Evolutionary conservation across 768 basidiomycete genomes (phyloP), one percentile per base, ranked within the genome.

Genomic region (Trametes sanguinea): DNA sequence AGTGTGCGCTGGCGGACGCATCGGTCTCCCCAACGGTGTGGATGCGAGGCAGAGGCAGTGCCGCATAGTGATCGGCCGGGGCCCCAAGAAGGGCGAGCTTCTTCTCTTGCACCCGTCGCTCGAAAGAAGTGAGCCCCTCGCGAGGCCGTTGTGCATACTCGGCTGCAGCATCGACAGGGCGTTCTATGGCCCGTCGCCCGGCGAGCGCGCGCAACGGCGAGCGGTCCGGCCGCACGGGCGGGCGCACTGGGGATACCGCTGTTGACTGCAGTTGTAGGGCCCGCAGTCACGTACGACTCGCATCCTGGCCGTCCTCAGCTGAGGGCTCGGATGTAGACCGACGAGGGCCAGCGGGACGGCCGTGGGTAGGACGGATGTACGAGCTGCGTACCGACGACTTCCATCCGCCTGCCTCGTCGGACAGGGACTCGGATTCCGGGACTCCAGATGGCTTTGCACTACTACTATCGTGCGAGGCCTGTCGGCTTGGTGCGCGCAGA

Each of bases 71-170:
- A 6, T n/a, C 35, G 27, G 6, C 54, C 40, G 44, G 54, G n/a
- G 50, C 54, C 32, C 54, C 37, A 7, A 62, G 57, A 27, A 52
- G 59, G 8, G 54, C 51, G 30, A 44, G 58, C 47, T 63, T 65
- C 55, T 67, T 67, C 55, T 65, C 48, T 35, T 59, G 60, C 33
- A 65, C 62, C 6, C 67, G 61, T 35, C 40, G n/a, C 43, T 57
- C 57, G 45, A 67, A 67, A 29, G 63, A 60, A 35, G 64, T 48
- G 47, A 51, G 6, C 2, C 52, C 57, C n/a, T 17, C 51, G 14
- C 29, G 6, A 5, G 46, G 5, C 22, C 17, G 6, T 27, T 5
- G 46, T 22, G 16, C 14, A 22, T 6, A 17, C 9, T 8, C 45
- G 45, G 9, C 45, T 22, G 45, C 22, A 8, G 3, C 54, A 14